Percentiles rank a stretch among this genome's conserved stretches.
Evolutionary conservation across 176 grass and related monocot genomes (phyloP).

Genomic region (Bromus sterilis): DNA sequence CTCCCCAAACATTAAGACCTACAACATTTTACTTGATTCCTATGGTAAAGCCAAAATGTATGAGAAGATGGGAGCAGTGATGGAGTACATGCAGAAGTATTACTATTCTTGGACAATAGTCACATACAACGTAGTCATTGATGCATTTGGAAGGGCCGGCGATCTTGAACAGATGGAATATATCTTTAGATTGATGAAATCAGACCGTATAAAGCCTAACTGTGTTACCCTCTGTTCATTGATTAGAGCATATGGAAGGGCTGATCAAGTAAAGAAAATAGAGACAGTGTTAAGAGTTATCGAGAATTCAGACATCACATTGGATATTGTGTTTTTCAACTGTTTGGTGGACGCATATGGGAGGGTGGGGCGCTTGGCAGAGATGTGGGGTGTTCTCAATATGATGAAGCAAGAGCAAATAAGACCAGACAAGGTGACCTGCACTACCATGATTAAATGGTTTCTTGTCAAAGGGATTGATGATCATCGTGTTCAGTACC

Average conservation of each 20-base stretch:
- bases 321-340: conserved; percentile 90
- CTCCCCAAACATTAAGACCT: conserved; percentile 82
- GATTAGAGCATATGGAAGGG: conserved; percentile 80
- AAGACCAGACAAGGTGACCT: conserved; percentile 75
- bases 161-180: conserved; percentile 91
- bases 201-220: conserved; percentile 88
- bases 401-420: conserved; percentile 60
- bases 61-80: conserved; percentile 95
- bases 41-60: conserved; percentile 95
- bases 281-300: conserved; percentile 52
- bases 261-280: conserved; percentile 65
- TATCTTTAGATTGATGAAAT: conserved; percentile 95
- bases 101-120: conserved; percentile 93
- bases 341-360: conserved; percentile 95
- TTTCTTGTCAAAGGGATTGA: conserved; percentile 83
- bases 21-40: conserved; percentile 91
- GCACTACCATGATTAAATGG: conserved; percentile 87
- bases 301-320: conserved; percentile 77
- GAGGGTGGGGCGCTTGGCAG: conserved; percentile 69
- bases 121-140: conserved; percentile 91
- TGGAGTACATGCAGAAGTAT: conserved; percentile 98
- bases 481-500: conserved; percentile 60
- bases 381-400: conserved; percentile 80
- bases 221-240: conserved; percentile 89
- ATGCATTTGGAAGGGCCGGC: conserved; percentile 78